Conservation (phyloP, 306 rosid genomes). For the Rosa chinensis region DNA sequence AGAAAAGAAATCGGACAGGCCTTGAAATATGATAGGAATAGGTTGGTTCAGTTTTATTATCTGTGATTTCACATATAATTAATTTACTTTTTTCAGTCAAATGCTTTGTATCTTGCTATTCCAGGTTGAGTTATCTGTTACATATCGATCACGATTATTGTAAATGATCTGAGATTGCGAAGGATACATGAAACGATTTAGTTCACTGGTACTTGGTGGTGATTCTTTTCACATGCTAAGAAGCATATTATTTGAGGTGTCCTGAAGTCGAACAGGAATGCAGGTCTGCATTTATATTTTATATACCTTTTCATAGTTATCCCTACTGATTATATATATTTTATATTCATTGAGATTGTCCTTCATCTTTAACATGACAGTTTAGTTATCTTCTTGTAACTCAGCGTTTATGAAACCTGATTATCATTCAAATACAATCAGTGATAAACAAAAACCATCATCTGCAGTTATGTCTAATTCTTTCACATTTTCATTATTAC, state of each 20-base stretch:
- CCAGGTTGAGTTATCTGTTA: constrained; percentile 84
- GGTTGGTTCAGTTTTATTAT: constrained; percentile 51
- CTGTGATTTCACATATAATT: neutral
- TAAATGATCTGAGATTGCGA: constrained; percentile 84
- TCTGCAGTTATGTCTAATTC: too few relatives aligned
- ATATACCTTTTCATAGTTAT: neutral
- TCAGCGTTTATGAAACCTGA: too few relatives aligned
- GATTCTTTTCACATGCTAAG: constrained; percentile 89
- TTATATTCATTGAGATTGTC: neutral
- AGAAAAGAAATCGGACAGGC: constrained; percentile 79
- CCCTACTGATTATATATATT: neutral
- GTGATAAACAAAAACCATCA: too few relatives aligned
- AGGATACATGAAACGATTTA: constrained; percentile 73
- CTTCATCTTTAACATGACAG: neutral
- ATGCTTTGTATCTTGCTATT: constrained; percentile 11
- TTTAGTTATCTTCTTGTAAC: neutral
- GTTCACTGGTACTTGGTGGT: constrained; percentile 95
- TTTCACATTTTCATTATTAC: neutral
- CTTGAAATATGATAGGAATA: constrained; percentile 88
- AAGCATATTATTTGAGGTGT: constrained; percentile 99
- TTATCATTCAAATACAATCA: too few relatives aligned
- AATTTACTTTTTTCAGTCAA: neutral
- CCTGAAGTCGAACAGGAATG: constrained; percentile 92
- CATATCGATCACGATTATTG: constrained; percentile 91
- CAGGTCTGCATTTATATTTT: constrained; percentile 52